phyloP scores from a whole-genome alignment of 1,284 basidiomycete genomes.

The Irpex sp. region DNA sequence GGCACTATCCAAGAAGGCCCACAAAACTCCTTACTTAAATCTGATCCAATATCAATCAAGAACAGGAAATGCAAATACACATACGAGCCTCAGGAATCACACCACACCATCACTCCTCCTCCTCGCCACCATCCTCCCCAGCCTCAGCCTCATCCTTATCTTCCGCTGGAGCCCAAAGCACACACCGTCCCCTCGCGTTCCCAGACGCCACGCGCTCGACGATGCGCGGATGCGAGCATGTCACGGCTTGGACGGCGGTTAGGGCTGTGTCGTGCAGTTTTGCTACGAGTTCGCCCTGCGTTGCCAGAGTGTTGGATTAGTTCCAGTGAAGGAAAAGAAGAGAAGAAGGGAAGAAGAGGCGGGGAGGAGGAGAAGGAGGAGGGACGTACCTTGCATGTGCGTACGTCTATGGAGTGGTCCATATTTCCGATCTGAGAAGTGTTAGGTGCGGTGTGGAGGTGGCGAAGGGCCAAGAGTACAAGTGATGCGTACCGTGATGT shows the following conservation, averaged over 20 bases:
- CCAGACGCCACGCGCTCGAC: constrained; percentile 71
- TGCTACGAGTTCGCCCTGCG: constrained; percentile 63
- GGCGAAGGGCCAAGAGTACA: not conserved
- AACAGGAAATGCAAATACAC: not conserved
- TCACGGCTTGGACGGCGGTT: constrained; percentile 79
- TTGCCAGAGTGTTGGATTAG: not conserved
- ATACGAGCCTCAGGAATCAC: no score
- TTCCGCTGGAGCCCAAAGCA: constrained; percentile 66
- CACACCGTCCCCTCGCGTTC: constrained; percentile 73
- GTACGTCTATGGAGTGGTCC: constrained; percentile 72
- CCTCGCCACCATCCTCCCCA: no score
- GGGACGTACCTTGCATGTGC: constrained; percentile 57
- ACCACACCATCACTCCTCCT: no score
- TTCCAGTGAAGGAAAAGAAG: not conserved
- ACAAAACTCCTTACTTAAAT: not conserved
- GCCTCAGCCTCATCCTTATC: not conserved
- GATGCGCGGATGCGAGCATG: constrained; percentile 75
- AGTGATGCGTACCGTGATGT: constrained; percentile 61
- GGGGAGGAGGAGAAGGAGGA: not conserved
- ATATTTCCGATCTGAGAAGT: constrained; percentile 62
- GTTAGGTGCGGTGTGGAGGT: not conserved
- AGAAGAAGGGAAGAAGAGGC: not conserved
- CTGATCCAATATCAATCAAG: not conserved
- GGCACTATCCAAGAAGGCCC: no score
- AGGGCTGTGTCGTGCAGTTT: constrained; percentile 61